phyloP scores from a whole-genome alignment of 441 rosid species.

The Populus trichocarpa region DNA sequence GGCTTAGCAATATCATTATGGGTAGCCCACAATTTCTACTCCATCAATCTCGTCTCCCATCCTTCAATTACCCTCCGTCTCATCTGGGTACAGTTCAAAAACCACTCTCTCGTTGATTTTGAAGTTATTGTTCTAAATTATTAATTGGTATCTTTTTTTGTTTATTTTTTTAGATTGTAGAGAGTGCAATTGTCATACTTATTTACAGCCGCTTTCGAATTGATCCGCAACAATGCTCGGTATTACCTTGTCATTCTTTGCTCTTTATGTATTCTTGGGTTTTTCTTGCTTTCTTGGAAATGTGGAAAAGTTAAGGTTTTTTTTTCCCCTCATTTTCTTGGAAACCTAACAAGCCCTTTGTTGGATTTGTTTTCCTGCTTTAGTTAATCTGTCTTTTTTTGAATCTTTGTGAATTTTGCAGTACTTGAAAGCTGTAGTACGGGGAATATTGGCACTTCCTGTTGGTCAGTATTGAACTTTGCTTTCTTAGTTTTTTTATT shows the following conservation, averaged over 20 bases:
- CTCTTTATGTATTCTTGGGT: not conserved
- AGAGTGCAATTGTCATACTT: slow-evolving; percentile 38
- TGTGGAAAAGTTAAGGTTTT: not conserved
- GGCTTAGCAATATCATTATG: slow-evolving; percentile 44
- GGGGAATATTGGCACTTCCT: slow-evolving; percentile 58
- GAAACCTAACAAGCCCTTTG: not conserved
- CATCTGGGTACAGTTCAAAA: slow-evolving; percentile 35
- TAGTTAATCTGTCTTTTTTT: not conserved
- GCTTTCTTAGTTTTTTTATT: not conserved
- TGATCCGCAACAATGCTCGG: slow-evolving; percentile 58
- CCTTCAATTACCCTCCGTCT: slow-evolving; percentile 51
- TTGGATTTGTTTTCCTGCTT: not conserved
- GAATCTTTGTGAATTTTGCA: slow-evolving; percentile 25
- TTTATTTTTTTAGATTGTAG: slow-evolving; percentile 26
- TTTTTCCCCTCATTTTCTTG: not conserved
- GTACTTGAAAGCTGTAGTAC: slow-evolving; percentile 57
- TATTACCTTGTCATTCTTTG: slow-evolving; percentile 19
- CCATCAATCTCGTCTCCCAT: slow-evolving; percentile 49
- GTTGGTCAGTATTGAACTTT: slow-evolving; percentile 47
- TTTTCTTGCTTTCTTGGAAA: not conserved
- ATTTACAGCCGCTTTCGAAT: slow-evolving; percentile 53
- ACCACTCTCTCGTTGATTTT: not conserved
- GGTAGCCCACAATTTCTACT: slow-evolving; percentile 34
- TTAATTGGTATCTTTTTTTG: not conserved
- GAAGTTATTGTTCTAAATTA: not conserved